Conservation (phyloP, 2,329 filamentous ascomycete species). For the Dactylellina haptotyla region DNA sequence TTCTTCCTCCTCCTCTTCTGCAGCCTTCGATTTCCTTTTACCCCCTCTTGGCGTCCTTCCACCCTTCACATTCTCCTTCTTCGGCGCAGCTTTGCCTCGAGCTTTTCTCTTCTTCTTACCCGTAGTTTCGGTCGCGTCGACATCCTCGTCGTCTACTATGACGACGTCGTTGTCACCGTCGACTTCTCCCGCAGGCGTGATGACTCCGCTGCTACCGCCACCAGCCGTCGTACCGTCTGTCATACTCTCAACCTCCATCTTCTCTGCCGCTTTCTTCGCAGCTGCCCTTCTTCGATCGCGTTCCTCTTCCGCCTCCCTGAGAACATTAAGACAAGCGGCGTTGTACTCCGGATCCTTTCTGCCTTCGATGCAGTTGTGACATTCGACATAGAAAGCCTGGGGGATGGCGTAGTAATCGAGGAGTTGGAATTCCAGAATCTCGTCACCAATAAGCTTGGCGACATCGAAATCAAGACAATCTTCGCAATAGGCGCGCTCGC, state of each 20-base stretch:
- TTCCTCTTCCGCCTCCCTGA: conserved; percentile 43
- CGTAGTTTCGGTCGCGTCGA: conserved; percentile 28
- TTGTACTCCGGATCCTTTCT: conserved; percentile 49
- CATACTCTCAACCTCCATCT: conserved; percentile 54
- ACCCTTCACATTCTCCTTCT: conserved; percentile 34
- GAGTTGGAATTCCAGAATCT: conserved; percentile 67
- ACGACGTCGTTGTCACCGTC: conserved; percentile 47
- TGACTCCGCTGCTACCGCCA: conserved; percentile 44
- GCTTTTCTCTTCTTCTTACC: conserved; percentile 35
- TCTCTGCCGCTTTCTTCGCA: conserved; percentile 31
- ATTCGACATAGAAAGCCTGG: conserved; percentile 50
- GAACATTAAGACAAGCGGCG: conserved; percentile 42
- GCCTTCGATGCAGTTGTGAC: conserved; percentile 45
- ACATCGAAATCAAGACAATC: conserved; percentile 69
- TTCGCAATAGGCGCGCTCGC: conserved; percentile 69
- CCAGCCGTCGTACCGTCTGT: conserved; percentile 41
- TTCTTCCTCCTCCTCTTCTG: not conserved
- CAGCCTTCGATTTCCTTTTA: not conserved
- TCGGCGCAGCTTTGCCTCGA: conserved; percentile 24
- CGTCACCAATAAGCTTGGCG: conserved; percentile 66
- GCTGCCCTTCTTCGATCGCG: conserved; percentile 22
- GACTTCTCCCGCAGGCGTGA: conserved; percentile 46
- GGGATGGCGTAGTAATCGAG: conserved; percentile 60
- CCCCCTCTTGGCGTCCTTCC: conserved; percentile 3
- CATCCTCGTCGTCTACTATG: conserved; percentile 45